phyloP scores from a whole-genome alignment of 805 yeast genomes.

The Kodamaea restingae region DNA sequence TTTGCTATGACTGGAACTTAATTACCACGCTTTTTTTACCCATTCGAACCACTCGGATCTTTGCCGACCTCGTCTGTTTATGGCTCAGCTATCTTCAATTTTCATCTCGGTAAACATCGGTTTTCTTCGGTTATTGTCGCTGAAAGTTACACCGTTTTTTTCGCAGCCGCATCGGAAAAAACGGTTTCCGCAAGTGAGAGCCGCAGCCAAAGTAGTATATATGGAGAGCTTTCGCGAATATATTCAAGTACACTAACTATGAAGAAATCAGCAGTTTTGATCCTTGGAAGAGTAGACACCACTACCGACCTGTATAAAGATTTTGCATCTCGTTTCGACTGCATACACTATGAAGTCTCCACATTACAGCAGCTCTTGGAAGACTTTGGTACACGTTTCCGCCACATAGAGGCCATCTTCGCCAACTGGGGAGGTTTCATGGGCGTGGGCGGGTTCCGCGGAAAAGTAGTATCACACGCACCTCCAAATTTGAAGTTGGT shows the following conservation, averaged over 20 bases:
- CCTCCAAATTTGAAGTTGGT: conserved; percentile 19
- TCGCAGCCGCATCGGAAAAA: conserved; percentile 2
- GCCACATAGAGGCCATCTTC: conserved; percentile 22
- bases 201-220: too few relatives aligned
- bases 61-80: too few relatives aligned
- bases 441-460: conserved; percentile 19
- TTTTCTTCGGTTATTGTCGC: conserved; percentile 6
- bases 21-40: too few relatives aligned
- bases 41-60: too few relatives aligned
- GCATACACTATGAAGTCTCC: conserved; percentile 16
- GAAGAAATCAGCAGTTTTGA: conserved; percentile 18
- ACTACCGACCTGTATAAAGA: conserved; percentile 15
- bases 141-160: neutral
- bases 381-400: conserved; percentile 15
- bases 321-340: conserved; percentile 18
- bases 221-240: neutral
- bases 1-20: too few relatives aligned
- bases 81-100: too few relatives aligned
- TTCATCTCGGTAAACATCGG: conserved; percentile 8
- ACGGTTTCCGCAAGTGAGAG: neutral
- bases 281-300: conserved; percentile 20
- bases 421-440: conserved; percentile 23
- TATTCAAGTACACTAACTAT: conserved; percentile 1
- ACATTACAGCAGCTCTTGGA: conserved; percentile 13
- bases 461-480: conserved; percentile 15